These are phyloP conservation scores for Luzula sylvatica DNA, from an alignment of 176 grass and related monocot genomes.

Conservation along the genomic window DNA sequence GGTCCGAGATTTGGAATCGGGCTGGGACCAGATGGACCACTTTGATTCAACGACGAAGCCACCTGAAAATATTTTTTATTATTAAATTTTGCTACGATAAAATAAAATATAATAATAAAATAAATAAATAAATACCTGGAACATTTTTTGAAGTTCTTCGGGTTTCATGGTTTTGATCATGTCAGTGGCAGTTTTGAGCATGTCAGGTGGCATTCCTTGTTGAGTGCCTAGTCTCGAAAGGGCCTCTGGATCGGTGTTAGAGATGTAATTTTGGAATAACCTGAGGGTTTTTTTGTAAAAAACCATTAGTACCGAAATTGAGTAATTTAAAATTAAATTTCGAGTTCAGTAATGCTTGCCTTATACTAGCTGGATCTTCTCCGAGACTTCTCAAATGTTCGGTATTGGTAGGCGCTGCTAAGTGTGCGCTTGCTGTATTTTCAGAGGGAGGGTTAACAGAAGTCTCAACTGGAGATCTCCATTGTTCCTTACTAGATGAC, in stretches of 20 bases:
- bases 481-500: conserved; percentile 26
- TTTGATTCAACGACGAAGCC: too few relatives aligned
- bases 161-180: conserved; percentile 85
- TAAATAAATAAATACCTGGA: too few relatives aligned
- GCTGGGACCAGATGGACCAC: conserved; percentile 63
- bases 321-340: neutral
- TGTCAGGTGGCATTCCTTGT: conserved; percentile 72
- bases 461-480: conserved; percentile 36
- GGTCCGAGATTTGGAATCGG: conserved; percentile 27
- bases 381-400: conserved; percentile 33
- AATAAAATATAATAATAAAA: too few relatives aligned
- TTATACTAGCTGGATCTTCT: conserved; percentile 37
- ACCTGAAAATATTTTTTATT: too few relatives aligned
- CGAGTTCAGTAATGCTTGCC: conserved; percentile 27
- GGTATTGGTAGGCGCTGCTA: neutral
- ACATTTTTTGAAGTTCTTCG: conserved; percentile 88
- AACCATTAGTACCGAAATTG: conserved; percentile 2
- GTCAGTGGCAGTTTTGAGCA: conserved; percentile 65
- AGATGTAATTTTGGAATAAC: conserved; percentile 45
- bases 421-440: conserved; percentile 11
- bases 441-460: conserved; percentile 35
- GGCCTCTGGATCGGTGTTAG: conserved; percentile 31
- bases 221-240: conserved; percentile 42
- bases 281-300: conserved; percentile 33
- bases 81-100: too few relatives aligned